Base-by-base conservation (phyloP, 129 eudicot species). In the Artemisia annua region DNA sequence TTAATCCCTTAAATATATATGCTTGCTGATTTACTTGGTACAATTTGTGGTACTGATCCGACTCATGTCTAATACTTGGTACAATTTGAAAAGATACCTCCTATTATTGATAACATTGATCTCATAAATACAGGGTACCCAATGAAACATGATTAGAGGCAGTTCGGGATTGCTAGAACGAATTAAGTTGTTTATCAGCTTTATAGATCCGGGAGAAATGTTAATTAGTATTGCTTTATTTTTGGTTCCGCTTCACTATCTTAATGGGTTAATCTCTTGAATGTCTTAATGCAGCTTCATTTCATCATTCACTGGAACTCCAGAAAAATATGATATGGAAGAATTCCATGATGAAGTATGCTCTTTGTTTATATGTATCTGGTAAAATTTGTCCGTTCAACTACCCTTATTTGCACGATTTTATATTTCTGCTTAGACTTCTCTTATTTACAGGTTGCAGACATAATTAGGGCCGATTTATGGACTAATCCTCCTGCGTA, bases 401-500 rank as follows among this genome's bases (percentile, higher is more conserved):
- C 11, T 11, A 26, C 54, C 19, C 11, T 12, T 12, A 52, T 0
- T 74, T 68, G 13, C n/a, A 63, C 3, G 14, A 9, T 3, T 66
- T 74, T 48, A 5, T 48, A 18, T 52, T 43, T 43, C 14, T 26
- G 28, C 44, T 11, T 68, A 28, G 5, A 28, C 32, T n/a, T 53
- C 4, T 66, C 50, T 15, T 32, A 11, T 48, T 24, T n/a, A 28
- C 85, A 92, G 96, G 90, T 92, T 80, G 98, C 96, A 3, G 96
- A 92, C 46, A 83, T 89, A 67, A 89, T 92, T 60, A 92, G 85
- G 84, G 98, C 89, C 69, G 98, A 92, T 70, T 87, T 92, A 72
- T 92, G 96, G 98, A 88, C 95, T 5, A 92, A 92, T 60, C 98
- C 98, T 48, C 91, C 89, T 57, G 67, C 86, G 15, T 92, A 87